A percentile compares a stretch with the other conserved stretches of the same genome.
Conservation (phyloP, 1,284 basidiomycete species). For the Pascua guehoae region DNA sequence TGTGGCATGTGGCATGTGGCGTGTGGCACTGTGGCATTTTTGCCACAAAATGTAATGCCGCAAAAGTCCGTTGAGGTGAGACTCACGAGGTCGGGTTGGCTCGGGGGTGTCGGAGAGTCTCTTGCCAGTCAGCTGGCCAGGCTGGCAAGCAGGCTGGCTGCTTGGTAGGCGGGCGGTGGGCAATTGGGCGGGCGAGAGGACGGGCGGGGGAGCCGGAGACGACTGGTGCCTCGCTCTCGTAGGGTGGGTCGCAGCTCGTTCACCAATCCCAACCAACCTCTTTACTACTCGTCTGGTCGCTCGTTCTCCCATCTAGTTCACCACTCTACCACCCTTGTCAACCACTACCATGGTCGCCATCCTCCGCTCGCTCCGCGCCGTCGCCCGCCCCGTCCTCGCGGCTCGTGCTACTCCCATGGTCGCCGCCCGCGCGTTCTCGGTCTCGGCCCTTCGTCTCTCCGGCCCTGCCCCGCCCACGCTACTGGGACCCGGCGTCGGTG, state of each 20-base stretch:
- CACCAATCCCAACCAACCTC: slow-evolving; percentile 6
- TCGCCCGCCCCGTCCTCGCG: slow-evolving; percentile 22
- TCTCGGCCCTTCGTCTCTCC: slow-evolving; percentile 31
- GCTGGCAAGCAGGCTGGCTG: neutral
- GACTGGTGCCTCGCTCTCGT: neutral
- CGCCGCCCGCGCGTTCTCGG: slow-evolving; percentile 37
- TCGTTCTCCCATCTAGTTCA: slow-evolving; percentile 3
- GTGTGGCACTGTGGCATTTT: no score
- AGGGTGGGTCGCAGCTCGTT: neutral
- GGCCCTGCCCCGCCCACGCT: slow-evolving; percentile 38
- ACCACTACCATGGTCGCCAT: slow-evolving; percentile 34
- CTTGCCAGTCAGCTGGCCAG: no score
- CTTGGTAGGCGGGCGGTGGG: neutral
- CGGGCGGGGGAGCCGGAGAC: neutral
- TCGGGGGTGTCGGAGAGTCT: no score
- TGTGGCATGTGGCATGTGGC: no score
- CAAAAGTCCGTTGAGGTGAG: no score
- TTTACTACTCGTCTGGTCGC: slow-evolving; percentile 3
- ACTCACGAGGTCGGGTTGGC: no score
- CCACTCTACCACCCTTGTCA: slow-evolving; percentile 5
- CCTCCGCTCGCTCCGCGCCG: slow-evolving; percentile 36
- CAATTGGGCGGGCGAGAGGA: neutral
- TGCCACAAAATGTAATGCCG: no score
- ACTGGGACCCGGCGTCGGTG: neutral
- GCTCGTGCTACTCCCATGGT: slow-evolving; percentile 10